Evolutionary conservation across 73 alveolate species (phyloP).

Genomic region (Paramecium tetraurelia): DNA sequence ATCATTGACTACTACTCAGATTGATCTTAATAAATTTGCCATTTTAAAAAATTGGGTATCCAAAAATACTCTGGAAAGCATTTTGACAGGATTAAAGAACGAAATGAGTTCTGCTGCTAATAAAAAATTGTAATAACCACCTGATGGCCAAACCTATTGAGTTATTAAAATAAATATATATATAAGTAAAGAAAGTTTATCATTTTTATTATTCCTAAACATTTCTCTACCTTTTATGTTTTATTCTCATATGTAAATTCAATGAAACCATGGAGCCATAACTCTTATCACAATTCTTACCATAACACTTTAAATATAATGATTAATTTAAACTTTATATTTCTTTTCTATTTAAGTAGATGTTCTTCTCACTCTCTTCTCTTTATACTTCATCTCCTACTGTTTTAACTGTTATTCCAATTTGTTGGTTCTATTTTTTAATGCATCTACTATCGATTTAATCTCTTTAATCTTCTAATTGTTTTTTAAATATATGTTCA

Average conservation of each 20-base stretch:
- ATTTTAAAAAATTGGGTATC: conserved; percentile 70
- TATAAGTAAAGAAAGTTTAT: background rate
- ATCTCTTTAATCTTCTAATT: background rate
- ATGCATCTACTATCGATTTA: background rate
- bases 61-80: conserved; percentile 67
- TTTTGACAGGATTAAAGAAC: conserved; percentile 73
- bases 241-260: conserved; percentile 49
- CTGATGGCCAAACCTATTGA: conserved; percentile 70
- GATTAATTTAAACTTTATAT: background rate
- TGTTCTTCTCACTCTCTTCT: background rate
- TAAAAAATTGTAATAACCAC: conserved; percentile 79
- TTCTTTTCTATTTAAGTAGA: background rate
- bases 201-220: background rate
- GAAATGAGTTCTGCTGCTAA: conserved; percentile 76
- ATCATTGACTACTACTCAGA: background rate
- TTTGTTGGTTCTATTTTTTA: background rate
- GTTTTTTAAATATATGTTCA: background rate
- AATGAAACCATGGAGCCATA: conserved; percentile 49
- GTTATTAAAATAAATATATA: background rate
- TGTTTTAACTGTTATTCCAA: background rate
- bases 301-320: background rate
- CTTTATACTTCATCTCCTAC: background rate
- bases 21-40: conserved; percentile 72
- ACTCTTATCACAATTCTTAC: background rate
- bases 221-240: background rate